Evolutionary conservation across 75 land plant genomes (phyloP).

Genomic region (Pinus tabuliformis): DNA sequence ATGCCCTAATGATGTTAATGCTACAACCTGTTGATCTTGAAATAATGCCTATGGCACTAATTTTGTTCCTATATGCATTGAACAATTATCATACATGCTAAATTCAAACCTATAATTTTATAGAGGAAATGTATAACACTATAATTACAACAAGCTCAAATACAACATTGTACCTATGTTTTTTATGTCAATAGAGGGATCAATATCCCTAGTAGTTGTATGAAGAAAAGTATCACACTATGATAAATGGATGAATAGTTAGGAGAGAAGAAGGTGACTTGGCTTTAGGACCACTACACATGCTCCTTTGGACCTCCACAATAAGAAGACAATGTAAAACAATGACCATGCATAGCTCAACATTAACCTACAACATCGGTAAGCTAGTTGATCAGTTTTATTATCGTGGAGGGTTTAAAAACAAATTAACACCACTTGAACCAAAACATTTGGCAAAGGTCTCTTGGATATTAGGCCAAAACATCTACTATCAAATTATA

Average conservation of each 20-base stretch:
- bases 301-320: background rate
- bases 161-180: background rate
- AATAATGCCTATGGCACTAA: background rate
- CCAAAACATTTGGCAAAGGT: no score
- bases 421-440: no score
- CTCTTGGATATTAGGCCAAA: no score
- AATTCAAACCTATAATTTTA: background rate
- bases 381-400: no score
- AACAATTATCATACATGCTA: background rate
- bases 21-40: background rate
- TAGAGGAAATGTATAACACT: background rate
- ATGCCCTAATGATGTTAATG: constrained; percentile 36
- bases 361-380: background rate
- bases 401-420: no score
- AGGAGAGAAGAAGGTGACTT: background rate
- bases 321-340: background rate
- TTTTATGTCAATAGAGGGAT: background rate
- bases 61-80: background rate
- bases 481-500: no score
- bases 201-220: background rate
- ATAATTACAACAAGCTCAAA: background rate
- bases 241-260: background rate
- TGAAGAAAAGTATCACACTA: background rate
- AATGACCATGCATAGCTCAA: no score
- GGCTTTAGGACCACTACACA: background rate